Evolutionary conservation across 2,329 filamentous ascomycete genomes (phyloP).

Genomic region (Talaromyces sp.): DNA sequence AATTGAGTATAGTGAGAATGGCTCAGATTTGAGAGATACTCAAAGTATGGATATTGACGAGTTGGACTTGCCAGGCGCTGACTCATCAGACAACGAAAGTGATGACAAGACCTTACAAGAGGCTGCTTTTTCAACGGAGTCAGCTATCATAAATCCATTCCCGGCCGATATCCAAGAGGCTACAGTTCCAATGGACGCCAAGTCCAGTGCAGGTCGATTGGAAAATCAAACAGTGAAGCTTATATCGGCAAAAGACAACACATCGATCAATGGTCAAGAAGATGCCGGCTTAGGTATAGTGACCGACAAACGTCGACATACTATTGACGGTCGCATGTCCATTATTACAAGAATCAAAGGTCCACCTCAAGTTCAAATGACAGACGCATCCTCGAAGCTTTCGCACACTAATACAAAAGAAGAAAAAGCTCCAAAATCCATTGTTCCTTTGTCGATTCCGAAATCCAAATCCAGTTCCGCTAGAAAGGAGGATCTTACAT

Average conservation of each 20-base stretch:
- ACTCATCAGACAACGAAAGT: background rate
- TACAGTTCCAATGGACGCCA: background rate
- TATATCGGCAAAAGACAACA: background rate
- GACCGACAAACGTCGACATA: conserved; percentile 4
- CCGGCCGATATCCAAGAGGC: background rate
- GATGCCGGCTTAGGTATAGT: background rate
- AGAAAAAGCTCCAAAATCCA: background rate
- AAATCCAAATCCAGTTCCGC: conserved; percentile 19
- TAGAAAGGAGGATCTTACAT: conserved; percentile 30
- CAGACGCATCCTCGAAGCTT: background rate
- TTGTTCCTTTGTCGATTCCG: conserved; percentile 8
- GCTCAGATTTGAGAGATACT: background rate
- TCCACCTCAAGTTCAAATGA: conserved; percentile 6
- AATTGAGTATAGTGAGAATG: conserved; percentile 24
- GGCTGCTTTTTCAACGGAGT: background rate
- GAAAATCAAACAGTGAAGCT: background rate
- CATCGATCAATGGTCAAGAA: background rate
- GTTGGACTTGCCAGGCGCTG: background rate
- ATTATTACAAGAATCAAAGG: background rate
- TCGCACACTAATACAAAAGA: background rate
- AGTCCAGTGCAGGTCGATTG: background rate
- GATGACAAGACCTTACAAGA: background rate
- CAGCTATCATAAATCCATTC: background rate
- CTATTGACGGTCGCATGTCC: conserved; percentile 6
- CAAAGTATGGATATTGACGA: conserved; percentile 5